phyloP scores from a whole-genome alignment of 768 basidiomycete genomes.

The Suillus ampliporus region DNA sequence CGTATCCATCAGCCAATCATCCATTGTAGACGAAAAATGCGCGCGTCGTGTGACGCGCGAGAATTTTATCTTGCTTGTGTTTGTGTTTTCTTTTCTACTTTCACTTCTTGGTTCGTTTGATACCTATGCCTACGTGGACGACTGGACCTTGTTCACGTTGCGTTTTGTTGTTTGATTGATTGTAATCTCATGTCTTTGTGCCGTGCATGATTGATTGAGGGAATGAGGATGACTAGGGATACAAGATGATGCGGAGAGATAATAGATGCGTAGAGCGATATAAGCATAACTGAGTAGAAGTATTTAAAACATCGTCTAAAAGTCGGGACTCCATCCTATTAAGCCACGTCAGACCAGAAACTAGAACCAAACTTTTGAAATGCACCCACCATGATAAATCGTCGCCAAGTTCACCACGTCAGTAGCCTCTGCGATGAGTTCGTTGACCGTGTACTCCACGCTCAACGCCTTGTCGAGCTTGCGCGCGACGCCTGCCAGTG shows the following conservation, averaged over 20 bases:
- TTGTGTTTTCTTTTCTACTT: not conserved
- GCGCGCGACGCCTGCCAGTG: constrained; percentile 74
- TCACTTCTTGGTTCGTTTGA: not conserved
- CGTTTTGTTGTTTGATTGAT: constrained; percentile 11
- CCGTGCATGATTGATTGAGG: constrained; percentile 8
- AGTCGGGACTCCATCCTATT: constrained; percentile 51
- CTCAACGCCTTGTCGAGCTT: constrained; percentile 88
- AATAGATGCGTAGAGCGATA: not conserved
- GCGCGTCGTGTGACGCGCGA: not conserved
- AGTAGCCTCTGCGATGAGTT: constrained; percentile 88
- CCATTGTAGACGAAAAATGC: constrained; percentile 9
- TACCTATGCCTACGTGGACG: not conserved
- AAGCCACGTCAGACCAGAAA: not conserved
- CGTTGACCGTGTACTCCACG: constrained; percentile 93
- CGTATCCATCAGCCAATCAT: constrained; percentile 1
- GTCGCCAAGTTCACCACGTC: constrained; percentile 74
- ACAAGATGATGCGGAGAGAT: not conserved
- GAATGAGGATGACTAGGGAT: constrained; percentile 7
- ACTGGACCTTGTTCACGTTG: not conserved
- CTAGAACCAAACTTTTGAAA: constrained; percentile 6
- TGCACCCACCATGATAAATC: constrained; percentile 75
- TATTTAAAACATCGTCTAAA: constrained; percentile 21
- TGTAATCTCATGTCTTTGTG: constrained; percentile 12
- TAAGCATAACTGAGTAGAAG: not conserved
- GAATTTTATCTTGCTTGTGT: constrained; percentile 1